Conservation (phyloP, 1,284 basidiomycete species). For the Cutaneotrichosporon spelunceum region DNA sequence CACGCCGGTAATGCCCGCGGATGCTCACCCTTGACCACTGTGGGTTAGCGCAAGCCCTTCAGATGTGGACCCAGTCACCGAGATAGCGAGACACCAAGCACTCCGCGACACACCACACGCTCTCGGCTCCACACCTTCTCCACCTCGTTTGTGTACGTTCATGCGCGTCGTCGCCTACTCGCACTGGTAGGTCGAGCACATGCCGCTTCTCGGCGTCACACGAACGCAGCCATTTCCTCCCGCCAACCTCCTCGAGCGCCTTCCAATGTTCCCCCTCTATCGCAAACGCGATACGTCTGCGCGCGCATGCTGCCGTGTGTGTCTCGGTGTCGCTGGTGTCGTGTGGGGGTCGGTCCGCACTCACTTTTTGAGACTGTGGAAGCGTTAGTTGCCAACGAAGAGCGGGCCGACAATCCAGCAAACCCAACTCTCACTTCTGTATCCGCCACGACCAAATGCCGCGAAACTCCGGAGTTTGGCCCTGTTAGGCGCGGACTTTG, state of each 20-base stretch:
- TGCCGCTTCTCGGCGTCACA: background rate
- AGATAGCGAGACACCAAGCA: background rate
- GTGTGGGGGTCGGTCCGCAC: background rate
- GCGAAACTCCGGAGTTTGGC: background rate
- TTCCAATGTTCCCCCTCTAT: background rate
- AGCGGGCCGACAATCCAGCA: background rate
- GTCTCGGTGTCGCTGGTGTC: background rate
- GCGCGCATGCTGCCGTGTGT: background rate
- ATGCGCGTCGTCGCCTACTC: background rate
- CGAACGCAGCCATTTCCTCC: background rate
- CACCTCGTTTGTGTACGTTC: background rate
- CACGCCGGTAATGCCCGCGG: background rate
- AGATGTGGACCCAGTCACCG: background rate
- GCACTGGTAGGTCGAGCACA: too few species aligned
- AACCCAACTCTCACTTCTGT: too few species aligned
- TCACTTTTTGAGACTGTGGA: conserved; percentile 5
- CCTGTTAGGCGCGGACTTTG: background rate
- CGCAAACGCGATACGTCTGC: background rate
- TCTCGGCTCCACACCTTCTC: background rate
- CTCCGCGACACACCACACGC: background rate
- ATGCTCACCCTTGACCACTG: conserved; percentile 9
- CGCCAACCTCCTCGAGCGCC: background rate
- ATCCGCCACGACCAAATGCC: too few species aligned
- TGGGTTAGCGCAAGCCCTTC: conserved; percentile 1
- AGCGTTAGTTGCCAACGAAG: conserved; percentile 5